Percentiles rank a stretch among this genome's conserved stretches.
These are phyloP conservation scores for Musa balbisiana DNA, from an alignment of 202 grass and related monocot genomes.

Conservation along the genomic window DNA sequence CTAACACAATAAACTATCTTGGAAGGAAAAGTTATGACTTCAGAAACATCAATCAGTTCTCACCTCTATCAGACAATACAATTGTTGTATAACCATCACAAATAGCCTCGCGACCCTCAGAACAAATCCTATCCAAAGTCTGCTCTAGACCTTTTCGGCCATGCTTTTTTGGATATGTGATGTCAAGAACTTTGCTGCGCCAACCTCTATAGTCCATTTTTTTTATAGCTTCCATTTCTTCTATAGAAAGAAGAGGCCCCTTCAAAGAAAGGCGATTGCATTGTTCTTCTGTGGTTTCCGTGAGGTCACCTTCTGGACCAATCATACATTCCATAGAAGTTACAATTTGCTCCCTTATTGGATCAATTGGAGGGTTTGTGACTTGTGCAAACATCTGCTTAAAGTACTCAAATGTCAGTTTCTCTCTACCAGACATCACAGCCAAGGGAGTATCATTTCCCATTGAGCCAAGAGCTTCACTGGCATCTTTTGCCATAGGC, in stretches of 20 bases:
- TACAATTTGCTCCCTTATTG: conserved; percentile 97
- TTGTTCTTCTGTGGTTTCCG: conserved; percentile 82
- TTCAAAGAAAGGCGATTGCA: conserved; percentile 73
- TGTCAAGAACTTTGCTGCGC: conserved; percentile 78
- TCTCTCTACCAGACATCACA: conserved; percentile 95
- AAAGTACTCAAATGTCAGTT: conserved; percentile 93
- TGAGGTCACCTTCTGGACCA: conserved; percentile 89
- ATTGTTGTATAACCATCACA: conserved; percentile 66
- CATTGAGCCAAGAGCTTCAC: conserved; percentile 92
- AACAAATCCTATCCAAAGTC: conserved; percentile 80
- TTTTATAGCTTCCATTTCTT: conserved; percentile 97
- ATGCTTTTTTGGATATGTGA: conserved; percentile 73
- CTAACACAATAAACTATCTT: not conserved
- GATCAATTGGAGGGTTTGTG: conserved; percentile 95
- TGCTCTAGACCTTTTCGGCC: conserved; percentile 68
- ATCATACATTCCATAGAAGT: conserved; percentile 99
- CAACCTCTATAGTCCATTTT: conserved; percentile 92
- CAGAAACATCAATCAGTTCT: conserved; percentile 14
- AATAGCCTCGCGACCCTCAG: conserved; percentile 72
- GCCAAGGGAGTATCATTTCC: conserved; percentile 93
- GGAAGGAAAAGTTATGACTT: not conserved
- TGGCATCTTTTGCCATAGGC: conserved; percentile 78
- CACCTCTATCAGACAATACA: conserved; percentile 97
- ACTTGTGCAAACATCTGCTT: conserved; percentile 99
- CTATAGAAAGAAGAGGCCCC: conserved; percentile 66